Conservation (phyloP, 257 asterid genomes). For the Gynochthodes officinalis region DNA sequence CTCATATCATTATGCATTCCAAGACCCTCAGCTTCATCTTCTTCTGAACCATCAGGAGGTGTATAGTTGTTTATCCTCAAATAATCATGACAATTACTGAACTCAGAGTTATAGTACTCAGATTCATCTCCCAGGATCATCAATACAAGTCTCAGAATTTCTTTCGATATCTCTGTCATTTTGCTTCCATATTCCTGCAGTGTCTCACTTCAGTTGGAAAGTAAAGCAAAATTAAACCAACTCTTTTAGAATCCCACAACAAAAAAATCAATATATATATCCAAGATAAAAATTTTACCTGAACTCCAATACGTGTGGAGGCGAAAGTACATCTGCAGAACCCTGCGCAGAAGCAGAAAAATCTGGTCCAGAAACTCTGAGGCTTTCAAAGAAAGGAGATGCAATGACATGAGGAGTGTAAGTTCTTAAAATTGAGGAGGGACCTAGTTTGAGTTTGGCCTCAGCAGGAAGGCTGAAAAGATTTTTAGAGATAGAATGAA, state of each 20-base stretch:
- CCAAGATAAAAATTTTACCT: constrained; percentile 34
- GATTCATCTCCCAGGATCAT: constrained; percentile 41
- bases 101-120: constrained; percentile 41
- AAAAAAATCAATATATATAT: neutral
- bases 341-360: constrained; percentile 44
- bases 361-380: constrained; percentile 59
- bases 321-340: constrained; percentile 37
- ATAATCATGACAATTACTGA: constrained; percentile 60
- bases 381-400: constrained; percentile 70
- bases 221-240: neutral
- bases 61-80: constrained; percentile 65
- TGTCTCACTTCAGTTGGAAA: constrained; percentile 30
- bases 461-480: constrained; percentile 52
- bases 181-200: constrained; percentile 59
- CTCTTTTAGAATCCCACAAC: no score
- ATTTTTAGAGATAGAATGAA: constrained; percentile 38
- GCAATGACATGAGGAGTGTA: constrained; percentile 78
- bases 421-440: constrained; percentile 43
- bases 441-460: constrained; percentile 53
- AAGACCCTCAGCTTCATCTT: constrained; percentile 58
- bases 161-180: constrained; percentile 45
- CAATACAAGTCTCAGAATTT: constrained; percentile 34
- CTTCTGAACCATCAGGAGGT: constrained; percentile 30
- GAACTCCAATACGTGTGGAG: constrained; percentile 34
- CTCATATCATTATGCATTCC: constrained; percentile 87